Percentiles rank a stretch among this genome's conserved stretches.
These are phyloP conservation scores for Ambrosia hybrid DNA, from an alignment of 140 eudicot genomes.

Conservation along the genomic window DNA sequence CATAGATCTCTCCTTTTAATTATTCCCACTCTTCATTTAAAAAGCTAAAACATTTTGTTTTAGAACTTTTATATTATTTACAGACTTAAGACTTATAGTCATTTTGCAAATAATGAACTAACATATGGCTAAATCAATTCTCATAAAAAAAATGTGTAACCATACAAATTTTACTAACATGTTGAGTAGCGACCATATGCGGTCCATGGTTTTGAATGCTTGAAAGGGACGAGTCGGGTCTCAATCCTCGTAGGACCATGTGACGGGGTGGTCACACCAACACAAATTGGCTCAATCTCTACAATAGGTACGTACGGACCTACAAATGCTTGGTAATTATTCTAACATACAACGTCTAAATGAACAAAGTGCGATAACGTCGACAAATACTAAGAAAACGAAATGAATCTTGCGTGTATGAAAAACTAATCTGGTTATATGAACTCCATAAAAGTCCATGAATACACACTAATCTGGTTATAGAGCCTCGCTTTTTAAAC, in stretches of 20 bases:
- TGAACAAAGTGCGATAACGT: no score
- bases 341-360: neutral
- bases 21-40: no score
- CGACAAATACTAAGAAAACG: neutral
- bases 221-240: slow-evolving; percentile 29
- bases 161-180: slow-evolving; percentile 11
- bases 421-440: neutral
- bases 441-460: neutral
- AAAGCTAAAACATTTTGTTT: no score
- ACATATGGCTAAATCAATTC: neutral
- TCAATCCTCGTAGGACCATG: slow-evolving; percentile 28
- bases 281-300: slow-evolving; percentile 22
- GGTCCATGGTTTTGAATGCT: slow-evolving; percentile 27
- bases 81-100: no score
- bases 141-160: neutral
- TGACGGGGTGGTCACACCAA: slow-evolving; percentile 24
- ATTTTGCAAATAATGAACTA: neutral
- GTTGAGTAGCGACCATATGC: neutral
- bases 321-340: neutral
- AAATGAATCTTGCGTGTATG: neutral
- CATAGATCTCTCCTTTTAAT: no score
- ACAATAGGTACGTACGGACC: neutral
- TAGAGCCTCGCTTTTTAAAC: no score
- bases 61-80: no score
- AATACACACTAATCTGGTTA: neutral